Evolutionary conservation across 495 filamentous ascomycete genomes (phyloP).

Genomic region (Xylaria nigripes): DNA sequence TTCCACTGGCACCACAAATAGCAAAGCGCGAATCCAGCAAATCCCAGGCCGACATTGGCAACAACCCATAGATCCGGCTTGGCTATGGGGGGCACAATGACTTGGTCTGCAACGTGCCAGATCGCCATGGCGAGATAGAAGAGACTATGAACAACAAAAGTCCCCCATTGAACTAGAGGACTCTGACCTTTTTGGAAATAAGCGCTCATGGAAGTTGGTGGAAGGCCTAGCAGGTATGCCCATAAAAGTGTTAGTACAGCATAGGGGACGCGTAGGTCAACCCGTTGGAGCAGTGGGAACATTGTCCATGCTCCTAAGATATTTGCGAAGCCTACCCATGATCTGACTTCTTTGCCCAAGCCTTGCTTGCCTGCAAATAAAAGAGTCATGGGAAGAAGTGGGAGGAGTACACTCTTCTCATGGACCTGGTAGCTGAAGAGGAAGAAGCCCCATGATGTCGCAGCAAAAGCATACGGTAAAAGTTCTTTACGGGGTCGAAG

Average conservation of each 20-base stretch:
- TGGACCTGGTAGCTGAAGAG: constrained; percentile 96
- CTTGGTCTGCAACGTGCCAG: constrained; percentile 72
- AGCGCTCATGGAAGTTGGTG: constrained; percentile 60
- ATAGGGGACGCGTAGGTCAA: constrained; percentile 78
- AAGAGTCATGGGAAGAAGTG: constrained; percentile 84
- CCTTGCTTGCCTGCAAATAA: constrained; percentile 70
- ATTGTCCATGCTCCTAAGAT: constrained; percentile 87
- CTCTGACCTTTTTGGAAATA: constrained; percentile 48
- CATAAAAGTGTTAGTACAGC: constrained; percentile 73
- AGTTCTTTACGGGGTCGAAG: constrained; percentile 66
- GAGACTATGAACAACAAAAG: constrained; percentile 57
- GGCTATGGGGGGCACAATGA: constrained; percentile 53
- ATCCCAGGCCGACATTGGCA: constrained; percentile 75
- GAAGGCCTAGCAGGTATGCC: constrained; percentile 82
- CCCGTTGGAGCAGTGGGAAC: constrained; percentile 80
- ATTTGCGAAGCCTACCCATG: constrained; percentile 92
- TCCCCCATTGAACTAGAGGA: constrained; percentile 41
- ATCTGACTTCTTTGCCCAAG: constrained; percentile 61
- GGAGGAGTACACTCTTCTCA: constrained; percentile 90
- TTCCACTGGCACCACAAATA: constrained; percentile 84
- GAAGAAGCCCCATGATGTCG: constrained; percentile 93
- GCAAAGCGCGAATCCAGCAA: constrained; percentile 73
- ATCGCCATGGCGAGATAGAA: constrained; percentile 69
- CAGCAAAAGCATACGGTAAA: constrained; percentile 68
- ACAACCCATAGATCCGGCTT: constrained; percentile 96